phyloP scores from a whole-genome alignment of 2,329 filamentous ascomycete genomes.

The Neonectria neomacrospora region DNA sequence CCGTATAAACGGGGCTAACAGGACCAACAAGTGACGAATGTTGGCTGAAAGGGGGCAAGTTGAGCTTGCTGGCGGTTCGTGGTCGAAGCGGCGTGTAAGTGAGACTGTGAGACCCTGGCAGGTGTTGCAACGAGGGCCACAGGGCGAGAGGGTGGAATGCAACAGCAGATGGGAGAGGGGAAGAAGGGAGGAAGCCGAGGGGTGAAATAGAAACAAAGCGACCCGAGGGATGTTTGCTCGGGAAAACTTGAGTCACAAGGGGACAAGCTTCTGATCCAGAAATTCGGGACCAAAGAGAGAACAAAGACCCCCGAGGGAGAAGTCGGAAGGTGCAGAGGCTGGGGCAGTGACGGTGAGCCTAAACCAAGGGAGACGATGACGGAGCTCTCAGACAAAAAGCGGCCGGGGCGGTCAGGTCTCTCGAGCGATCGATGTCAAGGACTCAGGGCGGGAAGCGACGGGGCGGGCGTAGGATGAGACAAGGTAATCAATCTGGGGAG shows the following conservation, averaged over 20 bases:
- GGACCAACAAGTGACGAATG: background rate
- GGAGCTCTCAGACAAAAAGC: conserved; percentile 14
- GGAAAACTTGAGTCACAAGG: conserved; percentile 15
- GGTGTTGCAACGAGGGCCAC: conserved; percentile 1
- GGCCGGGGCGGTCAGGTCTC: conserved; percentile 1
- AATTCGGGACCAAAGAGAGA: conserved; percentile 4
- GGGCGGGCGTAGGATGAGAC: conserved; percentile 17
- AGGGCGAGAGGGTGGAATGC: conserved; percentile 8
- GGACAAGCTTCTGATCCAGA: background rate
- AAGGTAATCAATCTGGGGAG: conserved; percentile 20
- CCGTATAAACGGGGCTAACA: background rate
- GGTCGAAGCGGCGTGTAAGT: conserved; percentile 20
- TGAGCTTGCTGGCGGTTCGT: conserved; percentile 2
- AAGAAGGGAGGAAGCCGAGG: background rate
- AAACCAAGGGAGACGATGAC: background rate
- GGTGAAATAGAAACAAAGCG: conserved; percentile 1
- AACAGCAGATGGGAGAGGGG: background rate
- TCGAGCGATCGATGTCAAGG: background rate
- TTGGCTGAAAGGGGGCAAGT: background rate
- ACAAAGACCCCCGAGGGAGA: background rate
- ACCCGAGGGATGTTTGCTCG: conserved; percentile 3
- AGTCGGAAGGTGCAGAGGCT: conserved; percentile 1
- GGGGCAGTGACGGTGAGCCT: conserved; percentile 8
- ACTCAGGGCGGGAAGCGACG: background rate
- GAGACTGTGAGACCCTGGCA: conserved; percentile 9